These are phyloP conservation scores for Tulasnella sp. DNA, from an alignment of 768 basidiomycete genomes.

Conservation along the genomic window DNA sequence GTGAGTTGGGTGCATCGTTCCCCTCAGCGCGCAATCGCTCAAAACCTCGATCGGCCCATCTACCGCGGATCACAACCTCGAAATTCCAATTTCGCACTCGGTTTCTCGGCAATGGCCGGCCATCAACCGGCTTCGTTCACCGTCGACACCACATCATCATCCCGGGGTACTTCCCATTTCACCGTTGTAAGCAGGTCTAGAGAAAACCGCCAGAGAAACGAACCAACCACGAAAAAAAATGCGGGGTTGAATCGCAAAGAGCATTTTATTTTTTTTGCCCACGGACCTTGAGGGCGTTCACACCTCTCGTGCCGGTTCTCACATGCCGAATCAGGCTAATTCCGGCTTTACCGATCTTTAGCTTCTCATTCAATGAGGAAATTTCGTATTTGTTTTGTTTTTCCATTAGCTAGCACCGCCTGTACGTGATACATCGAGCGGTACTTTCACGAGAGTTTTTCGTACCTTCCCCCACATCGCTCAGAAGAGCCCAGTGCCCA, in stretches of 20 bases:
- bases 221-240: no score
- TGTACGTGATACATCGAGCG: not conserved
- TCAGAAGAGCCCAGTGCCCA: not conserved
- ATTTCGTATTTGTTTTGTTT: not conserved
- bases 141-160: not conserved
- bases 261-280: not conserved
- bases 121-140: not conserved
- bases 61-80: not conserved
- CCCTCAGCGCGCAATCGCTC: not conserved
- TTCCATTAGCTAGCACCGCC: not conserved
- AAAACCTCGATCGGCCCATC: not conserved
- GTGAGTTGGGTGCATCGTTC: no score
- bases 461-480: not conserved
- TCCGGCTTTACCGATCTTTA: not conserved
- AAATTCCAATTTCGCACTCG: not conserved
- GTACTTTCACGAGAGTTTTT: not conserved
- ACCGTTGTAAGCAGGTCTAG: not conserved
- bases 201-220: not conserved
- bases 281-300: not conserved
- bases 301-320: not conserved
- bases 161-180: not conserved
- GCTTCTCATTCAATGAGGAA: not conserved
- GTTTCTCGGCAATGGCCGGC: not conserved
- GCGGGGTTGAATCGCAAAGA: not conserved
- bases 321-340: slow-evolving; percentile 5